A percentile compares a stretch with the other conserved stretches of the same genome.
Conservation (phyloP, 192 early-diverging fungal species). For the Backusella mclennaniae region DNA sequence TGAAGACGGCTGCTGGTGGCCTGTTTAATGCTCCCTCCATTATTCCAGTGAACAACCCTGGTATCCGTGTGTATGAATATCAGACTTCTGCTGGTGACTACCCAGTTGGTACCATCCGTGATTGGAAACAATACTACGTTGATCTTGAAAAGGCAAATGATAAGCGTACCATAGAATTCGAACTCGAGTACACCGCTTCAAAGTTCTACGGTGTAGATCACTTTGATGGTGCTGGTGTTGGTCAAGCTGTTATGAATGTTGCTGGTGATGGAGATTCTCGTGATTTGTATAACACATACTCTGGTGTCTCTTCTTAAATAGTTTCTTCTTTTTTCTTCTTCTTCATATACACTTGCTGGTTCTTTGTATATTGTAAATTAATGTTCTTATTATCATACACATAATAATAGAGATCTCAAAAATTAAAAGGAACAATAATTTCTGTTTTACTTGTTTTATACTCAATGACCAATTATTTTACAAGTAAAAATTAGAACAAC, state of each 20-base stretch:
- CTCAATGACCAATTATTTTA: background rate
- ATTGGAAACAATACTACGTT: slow-evolving; percentile 29
- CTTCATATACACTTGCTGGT: background rate
- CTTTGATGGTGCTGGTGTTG: slow-evolving; percentile 16
- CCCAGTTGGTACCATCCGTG: slow-evolving; percentile 23
- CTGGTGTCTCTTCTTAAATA: background rate
- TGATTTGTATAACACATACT: background rate
- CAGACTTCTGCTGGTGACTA: background rate
- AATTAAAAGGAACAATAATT: too few species aligned
- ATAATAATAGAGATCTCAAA: background rate
- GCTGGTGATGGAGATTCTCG: background rate
- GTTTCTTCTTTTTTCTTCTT: background rate
- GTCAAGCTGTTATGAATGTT: background rate
- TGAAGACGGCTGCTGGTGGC: slow-evolving; percentile 6
- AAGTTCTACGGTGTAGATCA: slow-evolving; percentile 19
- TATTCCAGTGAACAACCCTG: slow-evolving; percentile 39
- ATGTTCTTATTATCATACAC: background rate
- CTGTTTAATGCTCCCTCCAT: slow-evolving; percentile 42
- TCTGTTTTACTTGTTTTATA: too few species aligned
- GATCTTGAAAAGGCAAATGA: slow-evolving; percentile 25
- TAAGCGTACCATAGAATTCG: slow-evolving; percentile 4
- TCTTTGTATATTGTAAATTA: slow-evolving; percentile 4
- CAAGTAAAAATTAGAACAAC: background rate
- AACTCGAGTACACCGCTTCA: slow-evolving; percentile 28
- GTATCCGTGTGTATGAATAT: slow-evolving; percentile 35